Base-by-base conservation (phyloP, 306 rosid species). In the Aeschynomene evenia region DNA sequence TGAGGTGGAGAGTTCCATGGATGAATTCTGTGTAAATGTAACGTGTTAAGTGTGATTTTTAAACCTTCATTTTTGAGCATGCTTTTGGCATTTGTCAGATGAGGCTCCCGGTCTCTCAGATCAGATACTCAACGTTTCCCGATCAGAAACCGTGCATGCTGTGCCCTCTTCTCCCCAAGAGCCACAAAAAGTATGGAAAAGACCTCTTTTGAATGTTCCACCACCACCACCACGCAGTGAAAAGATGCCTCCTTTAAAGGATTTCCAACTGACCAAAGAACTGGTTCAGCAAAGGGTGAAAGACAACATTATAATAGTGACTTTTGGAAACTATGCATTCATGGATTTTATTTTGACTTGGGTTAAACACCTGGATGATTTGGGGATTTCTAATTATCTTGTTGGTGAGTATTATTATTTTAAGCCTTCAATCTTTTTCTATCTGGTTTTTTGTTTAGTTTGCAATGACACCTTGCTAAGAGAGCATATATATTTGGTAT, bases 251-350 rank as follows among this genome's bases (percentile, higher is more conserved):
- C 81, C 88, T 33, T 82, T 86, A 75, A 53, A 81, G 66, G 62
- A 64, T 51, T 94, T 94, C 72, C 75, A 29, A 63, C 77, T 89
- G 73, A 84, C 87, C 77, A 84, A 89, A 77, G 88, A 94, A 61
- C 77, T 94, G 49, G 84, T 94, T 75, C 85, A 87, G 54, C 77
- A 80, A 80, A 84, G 96, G 81, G 97, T 86, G 78, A 79, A 89
- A 80, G 92, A 91, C 66, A 91, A 94, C 46, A 40, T 89, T 36
- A 71, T 94, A 61, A 85, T 94, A 50, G 92, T 94, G 77, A 91
- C 97, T 20, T 94, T 94, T 69, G 99, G 99, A 42, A 94, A 94
- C 87, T 89, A 85, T 68, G 99, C 99, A n/a, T 94, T 94, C 79
- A 89, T 91, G 96, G 99, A 89, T 79, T 94, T 94, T 37, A 91